A percentile compares a stretch with the other conserved stretches of the same genome.
Conservation (phyloP, 495 filamentous ascomycete species). For the Lepidopterella palustris region DNA sequence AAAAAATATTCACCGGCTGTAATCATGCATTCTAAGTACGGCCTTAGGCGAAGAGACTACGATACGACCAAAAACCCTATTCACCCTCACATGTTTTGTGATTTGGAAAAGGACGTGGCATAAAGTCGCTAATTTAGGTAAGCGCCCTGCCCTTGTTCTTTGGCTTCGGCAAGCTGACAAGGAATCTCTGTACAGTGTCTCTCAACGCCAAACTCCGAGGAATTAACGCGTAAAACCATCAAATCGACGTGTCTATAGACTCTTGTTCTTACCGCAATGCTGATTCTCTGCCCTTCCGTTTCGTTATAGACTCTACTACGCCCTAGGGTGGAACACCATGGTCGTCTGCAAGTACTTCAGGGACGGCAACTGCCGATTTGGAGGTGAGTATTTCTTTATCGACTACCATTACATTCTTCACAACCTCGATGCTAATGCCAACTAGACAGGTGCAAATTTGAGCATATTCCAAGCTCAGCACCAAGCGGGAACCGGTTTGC, state of each 20-base stretch:
- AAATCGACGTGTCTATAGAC: not conserved
- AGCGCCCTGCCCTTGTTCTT: too few species aligned
- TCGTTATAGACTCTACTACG: not conserved
- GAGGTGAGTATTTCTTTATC: conserved; percentile 33
- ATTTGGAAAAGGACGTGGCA: too few species aligned
- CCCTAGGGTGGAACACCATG: conserved; percentile 2
- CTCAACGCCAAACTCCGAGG: too few species aligned
- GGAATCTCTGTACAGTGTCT: too few species aligned
- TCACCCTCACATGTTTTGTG: not conserved
- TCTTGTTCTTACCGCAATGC: conserved; percentile 1
- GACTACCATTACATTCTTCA: not conserved
- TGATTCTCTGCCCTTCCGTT: not conserved
- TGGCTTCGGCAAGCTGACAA: too few species aligned
- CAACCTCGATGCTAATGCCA: not conserved
- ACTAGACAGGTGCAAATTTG: conserved; percentile 49
- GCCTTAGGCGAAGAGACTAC: not conserved
- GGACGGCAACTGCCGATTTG: conserved; percentile 67
- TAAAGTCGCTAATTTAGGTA: too few species aligned
- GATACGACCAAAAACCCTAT: not conserved
- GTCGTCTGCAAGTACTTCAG: conserved; percentile 64
- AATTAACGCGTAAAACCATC: too few species aligned
- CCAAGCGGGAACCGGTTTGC: conserved; percentile 36
- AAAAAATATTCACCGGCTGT: not conserved
- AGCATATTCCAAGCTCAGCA: conserved; percentile 45
- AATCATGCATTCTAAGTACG: not conserved